A percentile compares a stretch with the other conserved stretches of the same genome.
phyloP scores from a whole-genome alignment of 495 filamentous ascomycete genomes.

The Achaetomiella virescens region DNA sequence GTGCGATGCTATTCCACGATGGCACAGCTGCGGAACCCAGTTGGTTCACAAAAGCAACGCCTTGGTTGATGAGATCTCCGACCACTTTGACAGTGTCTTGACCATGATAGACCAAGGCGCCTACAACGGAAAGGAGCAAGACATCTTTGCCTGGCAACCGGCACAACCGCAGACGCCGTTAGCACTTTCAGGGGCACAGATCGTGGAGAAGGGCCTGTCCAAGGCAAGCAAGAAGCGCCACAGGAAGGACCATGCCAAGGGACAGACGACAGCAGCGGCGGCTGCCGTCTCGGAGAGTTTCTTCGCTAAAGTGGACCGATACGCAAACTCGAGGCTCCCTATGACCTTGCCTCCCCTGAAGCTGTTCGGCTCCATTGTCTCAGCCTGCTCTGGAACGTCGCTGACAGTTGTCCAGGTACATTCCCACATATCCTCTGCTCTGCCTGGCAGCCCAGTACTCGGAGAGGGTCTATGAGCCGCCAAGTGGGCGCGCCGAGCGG shows the following conservation, averaged over 20 bases:
- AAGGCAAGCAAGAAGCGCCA: slow-evolving; percentile 28
- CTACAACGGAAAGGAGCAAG: slow-evolving; percentile 56
- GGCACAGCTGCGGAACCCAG: slow-evolving; percentile 34
- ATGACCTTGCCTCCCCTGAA: slow-evolving; percentile 56
- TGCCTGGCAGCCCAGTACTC: slow-evolving; percentile 72
- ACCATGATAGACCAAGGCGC: slow-evolving; percentile 61
- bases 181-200: slow-evolving; percentile 12
- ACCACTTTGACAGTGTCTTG: slow-evolving; percentile 55
- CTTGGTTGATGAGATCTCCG: slow-evolving; percentile 51
- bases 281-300: slow-evolving; percentile 46
- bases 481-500: slow-evolving; percentile 45
- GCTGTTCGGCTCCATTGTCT: slow-evolving; percentile 43
- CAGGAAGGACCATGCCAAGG: slow-evolving; percentile 24
- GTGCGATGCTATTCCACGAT: slow-evolving; percentile 33
- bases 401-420: slow-evolving; percentile 43
- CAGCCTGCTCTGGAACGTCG: neutral
- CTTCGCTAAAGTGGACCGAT: slow-evolving; percentile 72
- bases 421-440: slow-evolving; percentile 63
- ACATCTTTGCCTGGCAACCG: slow-evolving; percentile 46
- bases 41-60: slow-evolving; percentile 42
- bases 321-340: slow-evolving; percentile 72
- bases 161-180: slow-evolving; percentile 19
- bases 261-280: slow-evolving; percentile 33
- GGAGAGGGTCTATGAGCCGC: slow-evolving; percentile 60
- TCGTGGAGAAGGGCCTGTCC: slow-evolving; percentile 16